Evolutionary conservation across 306 rosid genomes (phyloP), one percentile per base, ranked within the genome.

Genomic region (Quercus cerris): DNA sequence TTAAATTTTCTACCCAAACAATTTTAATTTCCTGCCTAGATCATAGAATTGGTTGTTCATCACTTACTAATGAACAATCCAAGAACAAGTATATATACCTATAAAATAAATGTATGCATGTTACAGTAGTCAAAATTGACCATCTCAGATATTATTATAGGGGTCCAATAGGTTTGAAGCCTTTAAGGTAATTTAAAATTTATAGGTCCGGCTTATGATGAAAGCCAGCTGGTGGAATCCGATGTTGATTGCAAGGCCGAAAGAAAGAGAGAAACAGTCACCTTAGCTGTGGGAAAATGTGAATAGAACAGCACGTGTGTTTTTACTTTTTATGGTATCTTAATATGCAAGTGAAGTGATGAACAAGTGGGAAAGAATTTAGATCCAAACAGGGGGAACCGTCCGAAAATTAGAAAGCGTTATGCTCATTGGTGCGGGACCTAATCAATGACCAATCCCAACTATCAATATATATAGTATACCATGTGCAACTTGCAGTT

Each of bases 171-270:
- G 22, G 13, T 11, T 13, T 49, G 54, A 49, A 49, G 15, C 54
- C 15, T 49, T 59, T 22, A 25, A 61, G 67, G 33, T 25, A 23
- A 10, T 61, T 23, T 61, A 31, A 64, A 64, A 15, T 5, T 5
- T 1, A 6, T 15, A 17, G 71, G 67, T 14, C 67, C 31, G 31
- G 33, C 17, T 61, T 3, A 27, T 63, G 17, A 57, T 11, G 38
- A 23, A 44, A 18, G 70, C 59, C 81, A 57, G 81, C 76, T 71
- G 72, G 77, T 6, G 54, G 77, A 72, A 79, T 72, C 82, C 71
- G 19, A 78, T 71, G 33, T 8, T 20, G 55, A 19, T 46, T 35
- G 72, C 25, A 35, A 33, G 54, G 54, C 14, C 15, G 38, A 23
- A 6, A 15, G 17, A 35, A 68, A 35, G 17, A 35, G 35, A 35